Percentiles rank a stretch among this genome's conserved stretches.
Evolutionary conservation across 2,329 filamentous ascomycete genomes (phyloP).

Genomic region (Phoma sp.): DNA sequence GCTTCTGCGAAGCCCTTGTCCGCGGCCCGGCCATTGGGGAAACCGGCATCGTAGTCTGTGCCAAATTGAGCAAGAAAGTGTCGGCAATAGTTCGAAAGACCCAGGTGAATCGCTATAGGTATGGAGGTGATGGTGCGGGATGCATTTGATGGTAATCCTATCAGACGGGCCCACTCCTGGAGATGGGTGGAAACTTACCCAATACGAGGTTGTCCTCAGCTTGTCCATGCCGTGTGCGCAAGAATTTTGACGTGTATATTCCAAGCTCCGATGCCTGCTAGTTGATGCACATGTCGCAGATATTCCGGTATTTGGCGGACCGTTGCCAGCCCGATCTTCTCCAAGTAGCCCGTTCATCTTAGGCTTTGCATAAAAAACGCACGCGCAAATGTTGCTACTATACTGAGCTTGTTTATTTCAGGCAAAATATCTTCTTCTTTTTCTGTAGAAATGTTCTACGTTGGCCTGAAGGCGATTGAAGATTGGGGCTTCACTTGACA

Average conservation of each 20-base stretch:
- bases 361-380: no score
- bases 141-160: background rate
- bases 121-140: background rate
- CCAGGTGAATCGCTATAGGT: background rate
- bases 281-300: no score
- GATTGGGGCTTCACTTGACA: constrained; percentile 50
- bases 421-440: no score
- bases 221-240: constrained; percentile 34
- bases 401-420: no score
- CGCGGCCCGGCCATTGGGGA: background rate
- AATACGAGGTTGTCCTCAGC: background rate
- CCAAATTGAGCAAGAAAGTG: background rate
- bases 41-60: background rate
- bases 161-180: background rate
- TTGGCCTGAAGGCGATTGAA: no score
- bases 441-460: no score
- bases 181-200: background rate
- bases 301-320: no score
- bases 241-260: constrained; percentile 51
- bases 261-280: no score
- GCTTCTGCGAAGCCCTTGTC: background rate
- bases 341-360: no score
- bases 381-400: no score
- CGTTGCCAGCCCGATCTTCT: no score
- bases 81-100: background rate